Base-by-base conservation (phyloP, 768 basidiomycete genomes). In the Naganishia kalamii region DNA sequence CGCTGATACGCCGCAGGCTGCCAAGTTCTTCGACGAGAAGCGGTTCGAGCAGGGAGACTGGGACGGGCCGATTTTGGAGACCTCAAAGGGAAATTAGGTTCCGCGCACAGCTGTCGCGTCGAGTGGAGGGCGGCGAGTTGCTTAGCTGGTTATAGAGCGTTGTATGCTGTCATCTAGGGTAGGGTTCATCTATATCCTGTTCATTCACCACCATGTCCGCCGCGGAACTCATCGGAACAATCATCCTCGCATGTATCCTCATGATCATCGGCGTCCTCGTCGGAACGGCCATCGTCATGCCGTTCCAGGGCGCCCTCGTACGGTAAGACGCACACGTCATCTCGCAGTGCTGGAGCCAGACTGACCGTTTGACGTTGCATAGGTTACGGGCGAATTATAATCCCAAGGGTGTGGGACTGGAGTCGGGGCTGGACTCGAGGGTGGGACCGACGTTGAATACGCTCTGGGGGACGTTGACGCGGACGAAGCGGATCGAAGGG, bases 331-430 rank as follows among this genome's bases (percentile, higher is more conserved):
- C 17, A 29, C 1, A 21, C 52, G 23, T 40, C 10, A 17, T 30
- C 10, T n/a, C 23, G n/a, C 51, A 32, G 19, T 19, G 25, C 44
- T 5, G 4, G 10, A 4, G 30, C 5, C 59, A n/a, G 27, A 17
- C 59, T 32, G 43, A 49, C 30, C 41, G 7, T 35, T 3, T 15
- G 10, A 1, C 13, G 17, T 15, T 17, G 27, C 23, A 25, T 40
- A 68, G 76, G 40, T 65, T 78, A 35, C 50, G 77, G 60, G 73
- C 75, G 35, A 78, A 78, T 51, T 78, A 78, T 54, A 78, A 76
- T 48, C 77, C 77, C 5, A 66, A 72, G 66, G 77, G 75, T 19
- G 74, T 78, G 0, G 75, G 75, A 1, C 60, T 78, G 25, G 77
- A 78, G 37, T 70, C 70, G n/a, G 70, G 71, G 1, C 71, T 75